phyloP scores from a whole-genome alignment of 306 rosid species.

The Pterocarpus macrocarpus region DNA sequence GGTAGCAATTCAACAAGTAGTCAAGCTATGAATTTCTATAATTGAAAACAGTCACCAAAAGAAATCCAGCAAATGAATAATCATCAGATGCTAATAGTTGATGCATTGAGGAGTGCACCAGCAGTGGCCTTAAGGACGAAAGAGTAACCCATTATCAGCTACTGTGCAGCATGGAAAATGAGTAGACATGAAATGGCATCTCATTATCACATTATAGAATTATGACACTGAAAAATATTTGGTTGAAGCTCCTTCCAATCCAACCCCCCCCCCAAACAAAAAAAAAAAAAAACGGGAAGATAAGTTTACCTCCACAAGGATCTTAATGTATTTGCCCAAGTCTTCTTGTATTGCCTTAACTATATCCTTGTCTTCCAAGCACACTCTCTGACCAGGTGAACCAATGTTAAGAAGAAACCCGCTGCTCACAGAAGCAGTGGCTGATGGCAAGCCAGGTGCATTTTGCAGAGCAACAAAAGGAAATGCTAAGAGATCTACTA shows the following conservation, averaged over 20 bases:
- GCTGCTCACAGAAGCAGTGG: conserved; percentile 86
- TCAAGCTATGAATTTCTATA: conserved; percentile 11
- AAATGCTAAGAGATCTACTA: conserved; percentile 86
- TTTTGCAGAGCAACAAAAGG: conserved; percentile 94
- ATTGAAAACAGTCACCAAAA: conserved; percentile 14
- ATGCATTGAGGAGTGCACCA: conserved; percentile 21
- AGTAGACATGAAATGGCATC: no score
- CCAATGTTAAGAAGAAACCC: conserved; percentile 89
- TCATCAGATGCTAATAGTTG: conserved; percentile 15
- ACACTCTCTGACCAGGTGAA: conserved; percentile 82
- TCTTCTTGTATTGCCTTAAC: conserved; percentile 90
- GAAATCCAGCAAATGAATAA: conserved; percentile 23
- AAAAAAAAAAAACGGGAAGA: background rate
- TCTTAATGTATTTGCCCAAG: conserved; percentile 81
- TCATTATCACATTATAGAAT: background rate
- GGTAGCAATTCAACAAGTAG: conserved; percentile 6
- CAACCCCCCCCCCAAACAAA: no score
- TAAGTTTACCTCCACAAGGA: conserved; percentile 73
- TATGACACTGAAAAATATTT: conserved; percentile 1
- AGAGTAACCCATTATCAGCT: conserved; percentile 16
- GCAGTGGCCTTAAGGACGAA: conserved; percentile 12
- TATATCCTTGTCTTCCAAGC: conserved; percentile 81
- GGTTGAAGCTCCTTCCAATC: conserved; percentile 8
- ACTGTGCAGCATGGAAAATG: background rate
- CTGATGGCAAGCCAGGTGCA: conserved; percentile 82